phyloP scores from a whole-genome alignment of 305 asterid genomes.

The Solanum hybrid region DNA sequence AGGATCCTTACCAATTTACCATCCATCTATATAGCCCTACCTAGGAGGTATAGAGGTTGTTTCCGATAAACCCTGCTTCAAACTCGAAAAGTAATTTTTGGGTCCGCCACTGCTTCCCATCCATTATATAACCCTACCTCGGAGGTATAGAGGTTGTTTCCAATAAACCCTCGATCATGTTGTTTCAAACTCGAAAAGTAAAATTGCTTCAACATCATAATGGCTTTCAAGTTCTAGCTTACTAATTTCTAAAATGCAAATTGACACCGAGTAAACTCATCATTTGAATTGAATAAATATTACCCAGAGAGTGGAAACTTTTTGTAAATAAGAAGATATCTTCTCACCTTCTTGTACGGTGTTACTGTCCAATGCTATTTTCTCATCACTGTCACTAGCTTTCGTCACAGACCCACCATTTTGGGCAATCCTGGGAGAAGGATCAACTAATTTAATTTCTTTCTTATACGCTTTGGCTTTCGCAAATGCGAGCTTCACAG shows the following conservation, averaged over 20 bases:
- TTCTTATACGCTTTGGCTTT: constrained; percentile 56
- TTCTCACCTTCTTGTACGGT: neutral
- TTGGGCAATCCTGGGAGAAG: constrained; percentile 2
- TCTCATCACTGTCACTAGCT: neutral
- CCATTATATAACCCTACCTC: neutral
- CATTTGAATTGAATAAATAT: neutral
- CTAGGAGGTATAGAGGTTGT: neutral
- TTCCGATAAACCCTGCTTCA: neutral
- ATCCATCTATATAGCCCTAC: neutral
- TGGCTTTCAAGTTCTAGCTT: neutral
- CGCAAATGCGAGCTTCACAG: constrained; percentile 54
- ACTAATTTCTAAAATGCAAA: neutral
- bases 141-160: neutral
- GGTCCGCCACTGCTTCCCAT: too few relatives aligned
- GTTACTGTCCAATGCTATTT: constrained; percentile 12
- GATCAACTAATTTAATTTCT: constrained; percentile 14
- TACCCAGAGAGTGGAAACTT: neutral
- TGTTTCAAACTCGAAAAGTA: neutral
- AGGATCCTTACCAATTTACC: neutral
- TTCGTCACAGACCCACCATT: constrained; percentile 11
- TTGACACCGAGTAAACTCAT: neutral
- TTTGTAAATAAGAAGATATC: neutral
- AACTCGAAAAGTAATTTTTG: neutral
- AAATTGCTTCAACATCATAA: neutral
- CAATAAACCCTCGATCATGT: neutral